Base-by-base conservation (phyloP, 371 early-diverging fungal species). In the Mortierella sp. region DNA sequence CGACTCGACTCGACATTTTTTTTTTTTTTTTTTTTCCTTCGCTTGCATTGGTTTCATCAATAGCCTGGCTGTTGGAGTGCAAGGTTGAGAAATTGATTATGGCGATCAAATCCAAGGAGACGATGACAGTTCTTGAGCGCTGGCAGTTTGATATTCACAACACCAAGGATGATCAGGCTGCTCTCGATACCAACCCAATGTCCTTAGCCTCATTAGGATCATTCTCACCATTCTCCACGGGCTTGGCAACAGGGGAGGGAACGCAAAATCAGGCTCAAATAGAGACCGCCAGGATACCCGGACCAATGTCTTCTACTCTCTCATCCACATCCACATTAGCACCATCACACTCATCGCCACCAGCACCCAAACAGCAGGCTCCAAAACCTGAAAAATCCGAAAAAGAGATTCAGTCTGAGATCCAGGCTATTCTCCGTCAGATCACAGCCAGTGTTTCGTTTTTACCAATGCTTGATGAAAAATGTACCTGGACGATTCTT, bases 131-230 rank as follows among this genome's bases (percentile, higher is more conserved):
- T 0, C 63, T 96, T 7, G 97, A 98, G 75, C 88, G 96, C 59
- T 98, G 98, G 98, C 94, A 96, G 71, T 98, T 98, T 81, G 92
- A 97, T 81, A 86, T 97, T 23, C 83, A 92, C 47, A 66, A 74
- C 60, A 63, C 70, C 46, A 79, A 80, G 66, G 68, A 81, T 23
- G 67, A 70, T 44, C 37, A 37, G 37, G 37, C 37, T 9, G 37
- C 9, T 37, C 37, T 37, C 37, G 37, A 37, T 37, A 9, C 37
- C 37, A 37, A 37, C 37, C 53, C 37, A 50, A 37, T 37, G 37
- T 9, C 9, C 3, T 37, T 9, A 37, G 9, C 37, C 37, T 46
- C 25, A 29, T 30, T 44, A 62, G 23, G 37, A 52, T 15, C 30
- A 62, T 63, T 28, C 23, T 62, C 30, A 7, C 47, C 65, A 9